A percentile compares a stretch with the other conserved stretches of the same genome.
Evolutionary conservation across 495 filamentous ascomycete genomes (phyloP).

Genomic region (Chaetomium fimeti): DNA sequence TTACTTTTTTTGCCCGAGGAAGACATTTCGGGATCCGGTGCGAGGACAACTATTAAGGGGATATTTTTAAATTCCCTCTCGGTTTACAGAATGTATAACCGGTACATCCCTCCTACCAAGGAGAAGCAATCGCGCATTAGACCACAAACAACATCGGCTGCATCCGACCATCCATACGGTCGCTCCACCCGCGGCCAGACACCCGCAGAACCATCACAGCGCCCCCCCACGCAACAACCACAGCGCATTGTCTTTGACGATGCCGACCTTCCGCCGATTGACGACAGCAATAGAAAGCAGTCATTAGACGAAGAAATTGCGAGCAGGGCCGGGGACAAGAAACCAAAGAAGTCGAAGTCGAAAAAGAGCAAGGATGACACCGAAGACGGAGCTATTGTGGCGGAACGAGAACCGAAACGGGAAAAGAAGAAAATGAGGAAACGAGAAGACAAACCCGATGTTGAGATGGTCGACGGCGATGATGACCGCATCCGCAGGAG

Average conservation of each 20-base stretch:
- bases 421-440: conserved; percentile 44
- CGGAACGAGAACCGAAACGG: conserved; percentile 19
- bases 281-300: conserved; percentile 20
- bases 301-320: conserved; percentile 20
- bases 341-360: conserved; percentile 15
- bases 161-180: conserved; percentile 28
- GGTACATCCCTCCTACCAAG: conserved; percentile 45
- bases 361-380: conserved; percentile 22
- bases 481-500: conserved; percentile 34
- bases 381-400: background rate
- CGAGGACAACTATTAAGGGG: background rate
- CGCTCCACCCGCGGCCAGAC: conserved; percentile 42
- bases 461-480: conserved; percentile 23
- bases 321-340: conserved; percentile 11
- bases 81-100: conserved; percentile 38
- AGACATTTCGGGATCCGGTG: background rate
- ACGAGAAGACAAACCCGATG: conserved; percentile 17
- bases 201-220: conserved; percentile 22
- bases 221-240: conserved; percentile 22
- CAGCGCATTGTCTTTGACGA: conserved; percentile 34
- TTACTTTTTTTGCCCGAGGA: conserved; percentile 9
- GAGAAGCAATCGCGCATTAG: conserved; percentile 4
- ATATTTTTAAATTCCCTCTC: background rate
- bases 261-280: conserved; percentile 26
- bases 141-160: conserved; percentile 11